Base-by-base conservation (phyloP, 2,329 filamentous ascomycete species). In the Penicillium sp. region DNA sequence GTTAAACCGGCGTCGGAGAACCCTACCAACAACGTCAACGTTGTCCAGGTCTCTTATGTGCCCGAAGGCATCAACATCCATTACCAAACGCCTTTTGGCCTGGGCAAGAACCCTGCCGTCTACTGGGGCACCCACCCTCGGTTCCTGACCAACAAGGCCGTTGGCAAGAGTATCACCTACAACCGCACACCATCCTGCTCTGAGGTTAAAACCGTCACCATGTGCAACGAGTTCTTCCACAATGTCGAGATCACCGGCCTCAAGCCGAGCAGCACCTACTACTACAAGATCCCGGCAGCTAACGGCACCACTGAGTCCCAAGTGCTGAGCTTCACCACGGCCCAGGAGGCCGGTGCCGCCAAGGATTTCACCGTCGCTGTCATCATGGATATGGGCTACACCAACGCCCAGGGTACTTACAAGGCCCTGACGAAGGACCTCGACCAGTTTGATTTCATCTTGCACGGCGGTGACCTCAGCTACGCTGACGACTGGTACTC, bases 341-440 rank as follows among this genome's bases (percentile, higher is more conserved):
- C 77, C 20, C 73, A 70, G 2, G 71, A 71, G 7, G 73, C 77
- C 23, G 80, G 80, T 47, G 73, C 78, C 56, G 53, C 58, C 0
- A 69, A 62, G 4, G 60, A 69, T 9, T 82, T 82, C 64, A 72
- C 70, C 6, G 67, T 81, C 15, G 79, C 77, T 22, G 75, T 82
- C 2, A 57, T 82, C 35, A 80, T 80, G 57, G 80, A 82, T 57
- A 81, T 82, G 79, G 80, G 80, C 6, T 81, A 81, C 67, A 81
- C 78, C 43, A 81, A 81, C 50, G 79, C 79, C n/a, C 65, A 70
- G 1, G 80, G 80, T 12, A 81, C 80, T 1, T 74, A 75, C 66
- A 69, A 75, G 57, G 69, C 81, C 41, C 68, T 82, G 14, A 64
- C 62, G 31, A 61, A 75, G 35, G 75, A 71, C 4, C 72, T 73